These are phyloP conservation scores for Talaromyces atroroseus DNA, from an alignment of 2,329 filamentous ascomycete species.

Conservation along the genomic window DNA sequence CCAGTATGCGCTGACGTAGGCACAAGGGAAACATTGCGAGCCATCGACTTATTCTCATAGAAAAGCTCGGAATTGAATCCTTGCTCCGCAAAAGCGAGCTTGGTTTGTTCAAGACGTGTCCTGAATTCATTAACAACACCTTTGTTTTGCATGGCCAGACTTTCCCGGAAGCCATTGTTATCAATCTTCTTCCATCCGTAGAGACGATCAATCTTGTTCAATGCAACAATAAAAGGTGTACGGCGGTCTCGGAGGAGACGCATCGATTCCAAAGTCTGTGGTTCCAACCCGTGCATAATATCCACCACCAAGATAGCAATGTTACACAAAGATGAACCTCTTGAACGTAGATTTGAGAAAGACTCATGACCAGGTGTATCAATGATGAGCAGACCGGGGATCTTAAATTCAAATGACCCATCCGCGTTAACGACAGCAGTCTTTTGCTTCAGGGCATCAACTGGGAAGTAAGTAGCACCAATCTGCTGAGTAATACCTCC, in stretches of 20 bases:
- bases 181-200: slow-evolving; percentile 99
- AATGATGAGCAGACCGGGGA: slow-evolving; percentile 92
- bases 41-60: slow-evolving; percentile 98
- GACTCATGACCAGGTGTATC: slow-evolving; percentile 99
- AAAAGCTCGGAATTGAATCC: slow-evolving; percentile 96
- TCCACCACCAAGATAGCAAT: slow-evolving; percentile 98
- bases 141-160: slow-evolving; percentile 82
- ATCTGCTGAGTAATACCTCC: slow-evolving; percentile 99
- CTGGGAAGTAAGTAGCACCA: slow-evolving; percentile 97
- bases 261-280: slow-evolving; percentile 97
- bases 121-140: slow-evolving; percentile 91
- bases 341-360: slow-evolving; percentile 94
- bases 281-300: slow-evolving; percentile 99
- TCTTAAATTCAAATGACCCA: slow-evolving; percentile 88
- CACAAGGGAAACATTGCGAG: slow-evolving; percentile 87
- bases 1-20: slow-evolving; percentile 98
- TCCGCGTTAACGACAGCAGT: slow-evolving; percentile 90
- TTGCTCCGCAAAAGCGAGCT: slow-evolving; percentile 90
- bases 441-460: slow-evolving; percentile 88
- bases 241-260: slow-evolving; percentile 83
- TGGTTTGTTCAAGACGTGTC: slow-evolving; percentile 83
- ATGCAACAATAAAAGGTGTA: slow-evolving; percentile 95
- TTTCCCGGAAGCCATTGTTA: slow-evolving; percentile 97
- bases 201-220: slow-evolving; percentile 99
- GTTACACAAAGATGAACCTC: slow-evolving; percentile 97